phyloP scores from a whole-genome alignment of 2,329 filamentous ascomycete genomes.

The Juglanconis juglandina region DNA sequence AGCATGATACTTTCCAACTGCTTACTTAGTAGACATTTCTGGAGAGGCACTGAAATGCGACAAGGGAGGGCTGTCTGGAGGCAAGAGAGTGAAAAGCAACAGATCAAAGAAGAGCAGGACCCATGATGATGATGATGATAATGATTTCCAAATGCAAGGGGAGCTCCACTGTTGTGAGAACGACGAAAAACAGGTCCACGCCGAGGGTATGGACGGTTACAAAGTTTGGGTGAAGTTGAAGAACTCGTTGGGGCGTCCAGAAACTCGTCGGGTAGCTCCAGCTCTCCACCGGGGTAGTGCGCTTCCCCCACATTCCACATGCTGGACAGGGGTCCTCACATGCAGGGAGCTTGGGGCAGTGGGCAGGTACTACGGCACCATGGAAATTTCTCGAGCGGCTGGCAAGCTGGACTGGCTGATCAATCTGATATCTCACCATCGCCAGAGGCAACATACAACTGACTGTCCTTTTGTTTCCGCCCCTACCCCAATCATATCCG shows the following conservation, averaged over 20 bases:
- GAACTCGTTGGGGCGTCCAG: neutral
- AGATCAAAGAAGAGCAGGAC: neutral
- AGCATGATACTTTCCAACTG: neutral
- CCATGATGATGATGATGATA: neutral
- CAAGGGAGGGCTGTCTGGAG: neutral
- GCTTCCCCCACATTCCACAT: neutral
- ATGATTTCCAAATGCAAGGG: no score
- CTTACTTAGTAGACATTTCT: neutral
- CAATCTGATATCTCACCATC: neutral
- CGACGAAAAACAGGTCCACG: no score
- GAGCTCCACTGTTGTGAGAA: neutral
- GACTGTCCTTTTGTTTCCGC: neutral
- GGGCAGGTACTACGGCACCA: neutral
- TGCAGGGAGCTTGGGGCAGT: neutral
- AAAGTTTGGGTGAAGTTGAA: neutral
- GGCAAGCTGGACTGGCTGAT: conserved; percentile 4
- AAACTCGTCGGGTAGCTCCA: neutral
- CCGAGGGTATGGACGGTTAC: neutral
- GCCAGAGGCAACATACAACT: neutral
- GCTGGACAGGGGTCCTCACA: neutral
- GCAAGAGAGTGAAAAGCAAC: neutral
- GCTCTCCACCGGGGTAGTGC: neutral
- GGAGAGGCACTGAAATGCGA: neutral
- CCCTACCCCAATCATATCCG: neutral
- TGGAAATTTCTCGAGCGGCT: conserved; percentile 6